Percentiles rank a stretch among this genome's conserved stretches.
Conservation (phyloP, 495 filamentous ascomycete genomes). For the Bryoglossum gracile region DNA sequence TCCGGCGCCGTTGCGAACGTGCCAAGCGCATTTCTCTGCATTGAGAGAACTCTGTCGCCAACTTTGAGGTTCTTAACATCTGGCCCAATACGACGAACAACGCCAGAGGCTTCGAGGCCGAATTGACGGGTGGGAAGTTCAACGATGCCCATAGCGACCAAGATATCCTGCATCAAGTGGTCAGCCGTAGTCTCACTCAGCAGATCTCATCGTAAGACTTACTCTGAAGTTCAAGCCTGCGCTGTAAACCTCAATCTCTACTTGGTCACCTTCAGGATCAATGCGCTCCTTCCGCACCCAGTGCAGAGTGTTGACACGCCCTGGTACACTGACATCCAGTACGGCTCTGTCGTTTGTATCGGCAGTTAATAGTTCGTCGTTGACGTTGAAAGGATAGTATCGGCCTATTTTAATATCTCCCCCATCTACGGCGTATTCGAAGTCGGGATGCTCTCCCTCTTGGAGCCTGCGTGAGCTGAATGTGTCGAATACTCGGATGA, state of each 20-base stretch:
- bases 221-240: slow-evolving; percentile 22
- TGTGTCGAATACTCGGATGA: not conserved
- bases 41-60: slow-evolving; percentile 45
- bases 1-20: slow-evolving; percentile 30
- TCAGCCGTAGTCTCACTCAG: slow-evolving; percentile 39
- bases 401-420: not conserved
- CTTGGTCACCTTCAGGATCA: slow-evolving; percentile 14
- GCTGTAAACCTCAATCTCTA: slow-evolving; percentile 38
- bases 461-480: too few relatives aligned
- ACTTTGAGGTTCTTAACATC: slow-evolving; percentile 35
- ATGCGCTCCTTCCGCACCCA: not conserved
- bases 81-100: slow-evolving; percentile 42
- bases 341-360: slow-evolving; percentile 7
- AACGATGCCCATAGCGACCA: slow-evolving; percentile 31
- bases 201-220: slow-evolving; percentile 23
- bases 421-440: not conserved
- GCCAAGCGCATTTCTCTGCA: slow-evolving; percentile 39
- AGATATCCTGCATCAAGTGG: slow-evolving; percentile 31
- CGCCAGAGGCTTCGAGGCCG: slow-evolving; percentile 29
- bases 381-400: not conserved
- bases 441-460: not conserved
- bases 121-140: slow-evolving; percentile 6
- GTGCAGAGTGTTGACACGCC: slow-evolving; percentile 14
- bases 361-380: not conserved
- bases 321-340: slow-evolving; percentile 5